phyloP scores from a whole-genome alignment of 257 asterid species.

The Solanum arcanum region DNA sequence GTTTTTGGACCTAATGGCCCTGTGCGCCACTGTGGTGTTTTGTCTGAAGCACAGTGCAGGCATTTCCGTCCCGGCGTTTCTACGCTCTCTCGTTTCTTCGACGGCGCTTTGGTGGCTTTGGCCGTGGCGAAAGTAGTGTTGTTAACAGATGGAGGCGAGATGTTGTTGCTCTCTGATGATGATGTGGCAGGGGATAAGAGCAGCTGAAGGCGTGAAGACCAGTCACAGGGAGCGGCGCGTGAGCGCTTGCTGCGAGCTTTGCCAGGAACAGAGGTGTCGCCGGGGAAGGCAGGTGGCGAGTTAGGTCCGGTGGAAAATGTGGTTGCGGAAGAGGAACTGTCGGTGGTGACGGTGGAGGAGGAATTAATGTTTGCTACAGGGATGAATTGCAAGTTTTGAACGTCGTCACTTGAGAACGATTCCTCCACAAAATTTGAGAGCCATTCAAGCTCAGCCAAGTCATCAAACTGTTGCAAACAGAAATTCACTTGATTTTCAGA shows the following conservation, averaged over 20 bases:
- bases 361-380: conserved; percentile 26
- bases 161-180: conserved; percentile 6
- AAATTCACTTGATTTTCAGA: background rate
- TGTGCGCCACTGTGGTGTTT: conserved; percentile 97
- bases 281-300: conserved; percentile 39
- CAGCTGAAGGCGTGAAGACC: conserved; percentile 78
- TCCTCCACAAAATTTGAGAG: conserved; percentile 95
- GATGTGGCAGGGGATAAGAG: conserved; percentile 35
- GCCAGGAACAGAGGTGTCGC: conserved; percentile 77
- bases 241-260: conserved; percentile 98
- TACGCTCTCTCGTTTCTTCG: conserved; percentile 21
- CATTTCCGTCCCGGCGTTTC: conserved; percentile 65
- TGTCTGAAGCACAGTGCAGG: conserved; percentile 89
- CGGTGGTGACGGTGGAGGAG: conserved; percentile 18
- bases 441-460: conserved; percentile 97
- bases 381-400: conserved; percentile 41
- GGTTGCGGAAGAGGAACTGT: conserved; percentile 45
- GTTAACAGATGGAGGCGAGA: background rate
- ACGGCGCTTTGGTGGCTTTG: conserved; percentile 13
- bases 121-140: background rate
- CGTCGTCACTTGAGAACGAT: conserved; percentile 80
- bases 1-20: conserved; percentile 98
- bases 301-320: background rate
- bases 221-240: conserved; percentile 87
- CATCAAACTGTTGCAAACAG: conserved; percentile 52